phyloP scores from a whole-genome alignment of 192 early-diverging fungal genomes.

The Geosiphon pyriformis region DNA sequence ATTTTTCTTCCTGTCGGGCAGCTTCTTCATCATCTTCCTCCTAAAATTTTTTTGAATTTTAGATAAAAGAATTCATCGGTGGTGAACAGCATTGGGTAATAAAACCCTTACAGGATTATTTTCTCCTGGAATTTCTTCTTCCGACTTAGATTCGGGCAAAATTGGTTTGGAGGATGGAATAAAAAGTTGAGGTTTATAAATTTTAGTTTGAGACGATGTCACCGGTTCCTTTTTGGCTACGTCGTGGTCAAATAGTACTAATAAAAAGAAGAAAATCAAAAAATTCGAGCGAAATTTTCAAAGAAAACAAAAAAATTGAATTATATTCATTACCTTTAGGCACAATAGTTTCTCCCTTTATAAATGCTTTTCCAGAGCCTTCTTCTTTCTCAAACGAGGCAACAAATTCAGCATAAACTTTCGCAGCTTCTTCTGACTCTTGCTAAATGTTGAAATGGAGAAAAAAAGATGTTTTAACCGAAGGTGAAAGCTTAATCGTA shows the following conservation, averaged over 20 bases:
- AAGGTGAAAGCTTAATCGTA: conserved; percentile 5
- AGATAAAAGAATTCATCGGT: neutral
- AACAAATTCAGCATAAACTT: conserved; percentile 74
- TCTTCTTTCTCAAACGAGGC: conserved; percentile 69
- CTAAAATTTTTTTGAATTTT: conserved; percentile 5
- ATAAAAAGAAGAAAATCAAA: neutral
- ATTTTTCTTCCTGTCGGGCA: conserved; percentile 42
- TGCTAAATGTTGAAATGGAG: too few relatives aligned
- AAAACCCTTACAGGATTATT: conserved; percentile 27
- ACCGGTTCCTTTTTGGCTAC: conserved; percentile 32
- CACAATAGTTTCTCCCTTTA: conserved; percentile 46
- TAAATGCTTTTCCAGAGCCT: conserved; percentile 40
- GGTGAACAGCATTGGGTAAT: neutral
- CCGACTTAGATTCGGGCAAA: neutral
- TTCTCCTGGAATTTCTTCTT: conserved; percentile 15
- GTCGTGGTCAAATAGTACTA: conserved; percentile 43
- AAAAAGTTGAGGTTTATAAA: conserved; percentile 34
- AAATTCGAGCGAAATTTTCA: neutral
- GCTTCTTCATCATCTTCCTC: conserved; percentile 26
- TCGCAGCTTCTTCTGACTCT: conserved; percentile 74
- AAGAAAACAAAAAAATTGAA: neutral
- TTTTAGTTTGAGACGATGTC: conserved; percentile 25
- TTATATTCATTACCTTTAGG: conserved; percentile 29
- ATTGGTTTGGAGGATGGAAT: conserved; percentile 18
- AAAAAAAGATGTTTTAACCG: too few relatives aligned